phyloP scores from a whole-genome alignment of 441 rosid genomes.

The Croton setiger region DNA sequence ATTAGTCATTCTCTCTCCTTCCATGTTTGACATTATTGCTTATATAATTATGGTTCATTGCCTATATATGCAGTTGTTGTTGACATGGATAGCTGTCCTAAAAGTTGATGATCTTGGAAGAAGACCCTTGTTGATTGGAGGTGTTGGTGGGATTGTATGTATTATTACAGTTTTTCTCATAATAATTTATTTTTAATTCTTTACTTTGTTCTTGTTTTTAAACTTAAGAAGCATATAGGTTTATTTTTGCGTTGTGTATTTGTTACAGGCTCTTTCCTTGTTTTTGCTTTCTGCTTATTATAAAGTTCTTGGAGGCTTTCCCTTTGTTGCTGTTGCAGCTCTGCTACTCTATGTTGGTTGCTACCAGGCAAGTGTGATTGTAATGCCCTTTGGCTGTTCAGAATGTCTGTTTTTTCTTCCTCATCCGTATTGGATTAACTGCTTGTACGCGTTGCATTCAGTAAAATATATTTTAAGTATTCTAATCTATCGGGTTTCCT shows the following conservation, averaged over 20 bases:
- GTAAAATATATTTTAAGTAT: too few species aligned
- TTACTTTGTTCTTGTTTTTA: too few species aligned
- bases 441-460: too few species aligned
- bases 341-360: slow-evolving; percentile 93
- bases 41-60: slow-evolving; percentile 11
- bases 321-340: slow-evolving; percentile 76
- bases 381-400: slow-evolving; percentile 20
- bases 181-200: too few species aligned
- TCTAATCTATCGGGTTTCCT: too few species aligned
- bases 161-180: slow-evolving; percentile 16
- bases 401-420: background rate
- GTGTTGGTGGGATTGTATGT: slow-evolving; percentile 90
- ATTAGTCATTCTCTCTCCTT: background rate
- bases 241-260: slow-evolving; percentile 9
- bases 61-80: slow-evolving; percentile 46
- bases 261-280: slow-evolving; percentile 69
- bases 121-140: slow-evolving; percentile 88
- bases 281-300: slow-evolving; percentile 86
- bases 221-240: slow-evolving; percentile 7
- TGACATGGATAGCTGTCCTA: slow-evolving; percentile 91
- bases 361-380: slow-evolving; percentile 77
- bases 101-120: slow-evolving; percentile 97
- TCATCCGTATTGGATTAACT: background rate
- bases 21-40: slow-evolving; percentile 15
- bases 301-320: slow-evolving; percentile 72